A percentile compares a stretch with the other conserved stretches of the same genome.
Evolutionary conservation across 2,329 filamentous ascomycete genomes (phyloP).

Genomic region (Claviceps sp.): DNA sequence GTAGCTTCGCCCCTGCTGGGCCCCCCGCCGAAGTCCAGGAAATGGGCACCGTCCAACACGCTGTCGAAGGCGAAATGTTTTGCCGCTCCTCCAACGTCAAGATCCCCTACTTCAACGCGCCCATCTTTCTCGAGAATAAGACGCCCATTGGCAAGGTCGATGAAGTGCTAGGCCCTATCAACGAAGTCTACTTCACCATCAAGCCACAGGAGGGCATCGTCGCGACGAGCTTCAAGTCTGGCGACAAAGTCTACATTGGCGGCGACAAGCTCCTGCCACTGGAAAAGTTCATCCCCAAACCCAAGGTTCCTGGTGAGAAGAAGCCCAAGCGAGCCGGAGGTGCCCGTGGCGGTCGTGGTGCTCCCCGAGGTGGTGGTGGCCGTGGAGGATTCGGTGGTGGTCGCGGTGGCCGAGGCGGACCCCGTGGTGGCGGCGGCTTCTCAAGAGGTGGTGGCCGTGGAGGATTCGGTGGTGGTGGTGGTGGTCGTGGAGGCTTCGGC

Average conservation of each 20-base stretch:
- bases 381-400: slow-evolving; percentile 13
- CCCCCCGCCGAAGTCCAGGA: slow-evolving; percentile 32
- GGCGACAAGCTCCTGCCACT: slow-evolving; percentile 88
- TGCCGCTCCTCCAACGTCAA: slow-evolving; percentile 92
- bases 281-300: slow-evolving; percentile 93
- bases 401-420: slow-evolving; percentile 8
- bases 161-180: slow-evolving; percentile 93
- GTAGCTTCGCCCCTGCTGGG: slow-evolving; percentile 8
- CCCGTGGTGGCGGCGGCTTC: slow-evolving; percentile 19
- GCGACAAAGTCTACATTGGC: slow-evolving; percentile 95
- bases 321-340: slow-evolving; percentile 48
- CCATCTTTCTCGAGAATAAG: slow-evolving; percentile 99
- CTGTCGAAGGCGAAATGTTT: slow-evolving; percentile 94
- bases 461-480: slow-evolving; percentile 17
- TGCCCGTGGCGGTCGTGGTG: slow-evolving; percentile 16
- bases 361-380: slow-evolving; percentile 17
- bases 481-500: slow-evolving; percentile 6
- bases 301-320: slow-evolving; percentile 58
- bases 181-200: slow-evolving; percentile 96
- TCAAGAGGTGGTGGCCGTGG: slow-evolving; percentile 19
- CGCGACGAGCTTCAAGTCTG: slow-evolving; percentile 83
- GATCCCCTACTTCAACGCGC: slow-evolving; percentile 97
- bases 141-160: slow-evolving; percentile 92
- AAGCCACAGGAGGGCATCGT: slow-evolving; percentile 96
- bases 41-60: slow-evolving; percentile 89